Base-by-base conservation (phyloP, 495 filamentous ascomycete species). In the Annulohypoxylon stygium region DNA sequence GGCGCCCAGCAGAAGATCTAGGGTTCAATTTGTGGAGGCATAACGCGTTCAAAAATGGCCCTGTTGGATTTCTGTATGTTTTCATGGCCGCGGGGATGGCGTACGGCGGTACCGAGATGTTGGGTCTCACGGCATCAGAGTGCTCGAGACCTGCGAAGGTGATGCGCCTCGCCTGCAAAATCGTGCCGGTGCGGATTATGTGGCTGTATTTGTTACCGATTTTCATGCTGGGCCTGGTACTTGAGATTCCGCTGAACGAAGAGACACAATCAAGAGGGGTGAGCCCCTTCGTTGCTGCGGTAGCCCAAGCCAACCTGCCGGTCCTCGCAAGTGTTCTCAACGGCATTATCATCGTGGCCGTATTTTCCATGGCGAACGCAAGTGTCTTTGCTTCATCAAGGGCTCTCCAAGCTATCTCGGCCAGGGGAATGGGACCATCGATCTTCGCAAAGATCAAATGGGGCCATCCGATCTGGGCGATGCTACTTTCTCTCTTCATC, bases 111-210 rank as follows among this genome's bases (percentile, higher is more conserved):
- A 89, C 87, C 3, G 90, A 93, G 73, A 85, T 89, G 76, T 84
- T 92, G 7, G 89, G 86, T 11, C 83, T 93, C 11, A 89, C 91
- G 0, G 92, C 89, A 7, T 90, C 90, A 37, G 93, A 95, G 77
- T 89, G 92, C 73, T 86, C 88, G 45, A 90, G 90, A 55, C 93
- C 92, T 4, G 82, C 87, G 12, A 88, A 86, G 65, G 92, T 91
- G 53, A 89, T 95, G 69, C 90, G 90, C 45, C 87, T 88, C 43
- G 93, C 93, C 3, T 90, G 90, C 33, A 88, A 88, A 10, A 86
- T 91, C 37, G 91, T 92, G 25, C 93, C 93, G 79, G 92, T 89
- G 79, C 90, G 93, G 54, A 90, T 95, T 71, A 76, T 91, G 41
- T 86, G 94, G 81, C 93, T 95, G 79, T 94, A 94, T 75, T 72